A percentile compares a stretch with the other conserved stretches of the same genome.
Evolutionary conservation across 2,329 filamentous ascomycete species (phyloP).

Genomic region (Intubia oerlemansii): DNA sequence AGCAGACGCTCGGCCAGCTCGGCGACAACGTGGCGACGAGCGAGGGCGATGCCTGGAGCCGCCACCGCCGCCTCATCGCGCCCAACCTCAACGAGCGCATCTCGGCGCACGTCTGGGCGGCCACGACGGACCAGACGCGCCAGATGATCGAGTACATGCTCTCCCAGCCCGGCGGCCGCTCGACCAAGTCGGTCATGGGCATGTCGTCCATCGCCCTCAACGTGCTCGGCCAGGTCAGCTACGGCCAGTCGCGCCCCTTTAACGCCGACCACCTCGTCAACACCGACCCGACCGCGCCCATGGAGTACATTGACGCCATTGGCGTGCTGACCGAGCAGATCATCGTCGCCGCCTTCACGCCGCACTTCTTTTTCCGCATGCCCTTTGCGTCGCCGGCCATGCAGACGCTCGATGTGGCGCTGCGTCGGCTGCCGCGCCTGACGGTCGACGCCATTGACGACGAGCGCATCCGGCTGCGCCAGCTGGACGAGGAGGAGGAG

Average conservation of each 20-base stretch:
- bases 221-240: constrained; percentile 15
- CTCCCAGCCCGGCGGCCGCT: too few relatives aligned
- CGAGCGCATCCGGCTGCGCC: too few relatives aligned
- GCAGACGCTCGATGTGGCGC: constrained; percentile 11
- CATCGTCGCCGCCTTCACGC: constrained; percentile 11
- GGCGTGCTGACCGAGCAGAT: constrained; percentile 12
- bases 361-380: constrained; percentile 9
- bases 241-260: constrained; percentile 12
- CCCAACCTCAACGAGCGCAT: constrained; percentile 16
- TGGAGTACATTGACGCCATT: constrained; percentile 15
- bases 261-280: too few relatives aligned
- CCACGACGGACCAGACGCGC: constrained; percentile 12
- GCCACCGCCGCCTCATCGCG: constrained; percentile 16
- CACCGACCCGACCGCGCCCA: too few relatives aligned
- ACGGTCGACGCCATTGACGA: constrained; percentile 11
- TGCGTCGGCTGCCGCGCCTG: constrained; percentile 11
- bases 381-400: constrained; percentile 11
- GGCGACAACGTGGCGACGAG: constrained; percentile 14
- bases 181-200: too few relatives aligned
- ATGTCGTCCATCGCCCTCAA: constrained; percentile 17
- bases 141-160: constrained; percentile 13
- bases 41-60: constrained; percentile 12
- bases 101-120: constrained; percentile 14
- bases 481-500: too few relatives aligned
- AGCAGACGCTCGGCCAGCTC: constrained; percentile 13